Conservation (phyloP, 331 rosid species). For the Acacia concinna region DNA sequence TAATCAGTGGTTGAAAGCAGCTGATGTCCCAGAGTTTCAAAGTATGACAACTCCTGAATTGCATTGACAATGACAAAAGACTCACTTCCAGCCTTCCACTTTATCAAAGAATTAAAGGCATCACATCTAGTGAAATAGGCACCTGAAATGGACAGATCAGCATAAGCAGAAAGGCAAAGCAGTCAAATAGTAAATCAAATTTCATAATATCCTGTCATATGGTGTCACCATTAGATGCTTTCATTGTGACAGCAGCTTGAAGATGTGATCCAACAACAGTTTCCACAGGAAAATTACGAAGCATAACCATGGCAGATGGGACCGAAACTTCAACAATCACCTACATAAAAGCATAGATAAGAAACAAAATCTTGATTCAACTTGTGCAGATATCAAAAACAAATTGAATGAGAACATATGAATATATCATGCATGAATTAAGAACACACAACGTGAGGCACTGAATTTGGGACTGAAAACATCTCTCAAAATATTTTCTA, state of each 20-base stretch:
- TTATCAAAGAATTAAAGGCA: conserved; percentile 71
- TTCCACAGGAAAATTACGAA: conserved; percentile 79
- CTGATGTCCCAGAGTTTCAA: conserved; percentile 46
- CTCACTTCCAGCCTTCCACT: conserved; percentile 85
- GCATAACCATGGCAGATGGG: conserved; percentile 81
- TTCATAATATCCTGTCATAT: conserved; percentile 1
- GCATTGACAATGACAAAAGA: conserved; percentile 68
- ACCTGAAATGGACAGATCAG: conserved; percentile 57
- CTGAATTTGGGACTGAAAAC: not conserved
- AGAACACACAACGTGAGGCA: conserved; percentile 9
- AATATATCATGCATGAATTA: conserved; percentile 10
- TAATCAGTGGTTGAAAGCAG: conserved; percentile 47
- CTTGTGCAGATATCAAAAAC: conserved; percentile 9
- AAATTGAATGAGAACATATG: conserved; percentile 1
- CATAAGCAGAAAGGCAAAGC: conserved; percentile 36
- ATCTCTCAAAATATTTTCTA: conserved; percentile 11
- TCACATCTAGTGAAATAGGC: conserved; percentile 75
- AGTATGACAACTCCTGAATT: conserved; percentile 50
- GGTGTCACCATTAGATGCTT: conserved; percentile 71
- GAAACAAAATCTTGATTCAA: conserved; percentile 21
- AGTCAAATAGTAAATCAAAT: conserved; percentile 30
- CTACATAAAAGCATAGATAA: conserved; percentile 42
- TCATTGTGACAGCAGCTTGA: conserved; percentile 88
- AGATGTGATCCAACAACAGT: conserved; percentile 88
- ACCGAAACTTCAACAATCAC: conserved; percentile 77